Evolutionary conservation across 345 rosid species (phyloP), one percentile per base, ranked within the genome.

Genomic region (Lenwebbia sp.): DNA sequence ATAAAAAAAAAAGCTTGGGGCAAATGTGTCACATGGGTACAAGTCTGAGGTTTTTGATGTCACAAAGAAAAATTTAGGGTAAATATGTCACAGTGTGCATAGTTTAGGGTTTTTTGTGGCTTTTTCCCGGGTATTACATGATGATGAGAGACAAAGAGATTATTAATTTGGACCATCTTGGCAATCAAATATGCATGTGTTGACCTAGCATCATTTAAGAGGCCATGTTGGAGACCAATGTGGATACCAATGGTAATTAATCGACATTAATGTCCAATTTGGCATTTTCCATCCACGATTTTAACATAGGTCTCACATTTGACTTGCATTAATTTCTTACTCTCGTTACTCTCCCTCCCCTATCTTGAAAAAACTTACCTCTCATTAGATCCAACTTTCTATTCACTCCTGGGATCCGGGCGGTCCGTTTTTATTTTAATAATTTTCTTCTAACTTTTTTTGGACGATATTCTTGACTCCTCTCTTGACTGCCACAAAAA

Each of bases 381-480:
- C 52, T 50, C 52, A 12, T 50, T 3, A 50, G 14, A 50, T 50
- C 14, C 4, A 50, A 50, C 52, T 50, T 50, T 50, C 14, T 50
- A 50, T 50, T 50, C 52, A 50, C 52, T 50, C 52, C 0, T 50
- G 52, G 1, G 52, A 50, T 50, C 52, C 14, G 52, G 4, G 14
- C 52, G 4, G 14, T 12, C 52, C 52, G 52, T 50, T 0, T 30
- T 30, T 30, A 14, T 14, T 62, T 33, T 15, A 19, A 37, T 70
- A 70, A 70, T 19, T 70, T 33, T 65, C 23, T 65, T 30, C 5
- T 4, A 65, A 7, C 47, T 82, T 53, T 86, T 53, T n/a, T 50
- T 1, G 76, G 89, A 88, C 89, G 88, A 54, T 86, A 84, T 90
- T 87, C 85, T 89, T 88, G 90, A 88, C 90, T 85, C 57, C 51